phyloP scores from a whole-genome alignment of 2,329 filamentous ascomycete genomes.

The Trichophyton verrucosum region DNA sequence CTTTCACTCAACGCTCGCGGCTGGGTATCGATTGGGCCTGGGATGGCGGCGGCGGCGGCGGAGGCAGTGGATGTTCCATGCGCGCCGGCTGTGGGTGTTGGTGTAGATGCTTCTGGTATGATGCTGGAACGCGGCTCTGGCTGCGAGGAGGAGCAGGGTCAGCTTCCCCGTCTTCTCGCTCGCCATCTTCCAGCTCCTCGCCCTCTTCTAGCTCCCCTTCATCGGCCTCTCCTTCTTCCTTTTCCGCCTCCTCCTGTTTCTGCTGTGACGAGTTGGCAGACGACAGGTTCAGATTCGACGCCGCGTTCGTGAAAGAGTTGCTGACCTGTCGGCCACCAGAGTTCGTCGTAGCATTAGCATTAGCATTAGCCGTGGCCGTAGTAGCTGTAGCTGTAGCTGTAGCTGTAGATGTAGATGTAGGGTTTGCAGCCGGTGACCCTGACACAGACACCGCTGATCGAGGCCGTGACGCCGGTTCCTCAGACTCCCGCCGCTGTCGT shows the following conservation, averaged over 20 bases:
- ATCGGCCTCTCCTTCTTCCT: too few relatives aligned
- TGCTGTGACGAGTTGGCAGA: too few relatives aligned
- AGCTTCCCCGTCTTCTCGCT: background rate
- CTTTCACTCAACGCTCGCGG: too few relatives aligned
- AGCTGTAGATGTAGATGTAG: too few relatives aligned
- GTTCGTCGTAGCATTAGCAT: too few relatives aligned
- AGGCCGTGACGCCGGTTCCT: background rate
- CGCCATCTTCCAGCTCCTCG: background rate
- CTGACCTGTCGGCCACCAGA: background rate
- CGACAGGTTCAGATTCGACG: conserved; percentile 5
- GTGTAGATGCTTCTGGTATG: conserved; percentile 3
- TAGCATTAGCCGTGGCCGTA: too few relatives aligned
- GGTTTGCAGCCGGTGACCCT: background rate
- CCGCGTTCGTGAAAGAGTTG: conserved; percentile 4
- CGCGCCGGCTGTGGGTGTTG: background rate
- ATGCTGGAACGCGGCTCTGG: conserved; percentile 8
- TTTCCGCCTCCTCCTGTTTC: too few relatives aligned
- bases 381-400: background rate
- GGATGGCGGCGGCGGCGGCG: background rate
- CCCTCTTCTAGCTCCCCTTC: background rate
- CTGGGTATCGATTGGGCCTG: conserved; percentile 1
- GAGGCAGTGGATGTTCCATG: conserved; percentile 8
- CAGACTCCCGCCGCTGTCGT: conserved; percentile 20
- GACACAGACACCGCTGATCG: background rate
- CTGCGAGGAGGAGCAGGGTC: background rate